These are phyloP conservation scores for Amorphotheca resinae DNA, from an alignment of 495 filamentous ascomycete genomes.

Conservation along the genomic window DNA sequence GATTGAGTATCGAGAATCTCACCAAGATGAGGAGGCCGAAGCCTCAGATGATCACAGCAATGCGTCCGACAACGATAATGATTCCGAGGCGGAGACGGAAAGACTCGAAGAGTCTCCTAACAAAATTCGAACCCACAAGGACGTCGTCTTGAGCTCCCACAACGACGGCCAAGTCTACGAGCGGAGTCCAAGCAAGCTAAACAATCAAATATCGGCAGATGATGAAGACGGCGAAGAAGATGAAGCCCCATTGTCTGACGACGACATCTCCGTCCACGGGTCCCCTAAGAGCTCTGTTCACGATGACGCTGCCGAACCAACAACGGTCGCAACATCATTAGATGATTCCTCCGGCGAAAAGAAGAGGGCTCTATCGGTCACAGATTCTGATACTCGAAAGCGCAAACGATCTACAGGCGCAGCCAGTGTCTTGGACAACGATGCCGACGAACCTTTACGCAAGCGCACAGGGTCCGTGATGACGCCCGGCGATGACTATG, in stretches of 20 bases:
- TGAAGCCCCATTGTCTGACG: slow-evolving; percentile 31
- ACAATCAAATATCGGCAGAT: slow-evolving; percentile 30
- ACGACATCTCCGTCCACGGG: slow-evolving; percentile 25
- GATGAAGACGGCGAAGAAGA: slow-evolving; percentile 27
- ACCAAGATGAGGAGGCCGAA: slow-evolving; percentile 34
- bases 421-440: slow-evolving; percentile 23
- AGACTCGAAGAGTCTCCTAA: slow-evolving; percentile 85
- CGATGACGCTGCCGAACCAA: slow-evolving; percentile 25
- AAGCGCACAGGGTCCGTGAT: slow-evolving; percentile 46
- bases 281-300: slow-evolving; percentile 26
- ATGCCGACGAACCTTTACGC: slow-evolving; percentile 36
- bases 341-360: slow-evolving; percentile 15
- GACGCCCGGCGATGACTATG: slow-evolving; percentile 19
- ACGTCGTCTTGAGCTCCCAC: slow-evolving; percentile 44
- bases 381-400: slow-evolving; percentile 36
- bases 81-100: slow-evolving; percentile 98
- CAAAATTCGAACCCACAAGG: slow-evolving; percentile 46
- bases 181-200: slow-evolving; percentile 57
- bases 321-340: slow-evolving; percentile 22
- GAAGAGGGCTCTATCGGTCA: slow-evolving; percentile 9
- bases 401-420: slow-evolving; percentile 37
- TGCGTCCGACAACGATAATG: slow-evolving; percentile 51
- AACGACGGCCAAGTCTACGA: slow-evolving; percentile 33
- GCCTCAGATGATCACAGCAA: slow-evolving; percentile 37
- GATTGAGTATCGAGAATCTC: slow-evolving; percentile 58